These are phyloP conservation scores for Cladophialophora bantiana DNA, from an alignment of 2,329 filamentous ascomycete species.

Conservation along the genomic window DNA sequence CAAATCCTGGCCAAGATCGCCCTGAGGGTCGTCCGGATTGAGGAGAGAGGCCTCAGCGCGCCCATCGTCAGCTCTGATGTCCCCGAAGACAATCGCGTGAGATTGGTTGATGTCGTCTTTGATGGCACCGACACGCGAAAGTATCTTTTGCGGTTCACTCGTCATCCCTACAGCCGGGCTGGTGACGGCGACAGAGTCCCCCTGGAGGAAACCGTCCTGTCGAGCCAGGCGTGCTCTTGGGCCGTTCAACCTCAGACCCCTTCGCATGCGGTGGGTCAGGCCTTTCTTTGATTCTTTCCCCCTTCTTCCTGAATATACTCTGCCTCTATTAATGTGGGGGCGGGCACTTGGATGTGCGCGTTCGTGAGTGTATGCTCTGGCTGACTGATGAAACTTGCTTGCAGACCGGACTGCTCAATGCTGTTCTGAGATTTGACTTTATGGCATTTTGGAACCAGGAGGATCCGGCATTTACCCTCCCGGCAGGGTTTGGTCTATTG, in stretches of 20 bases:
- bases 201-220: constrained; percentile 6
- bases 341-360: too few relatives aligned
- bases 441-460: constrained; percentile 28
- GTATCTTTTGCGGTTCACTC: constrained; percentile 19
- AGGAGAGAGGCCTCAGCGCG: constrained; percentile 22
- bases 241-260: neutral
- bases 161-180: constrained; percentile 13
- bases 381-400: neutral
- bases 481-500: neutral
- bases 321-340: too few relatives aligned
- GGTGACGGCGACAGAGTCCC: neutral
- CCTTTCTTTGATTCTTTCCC: neutral
- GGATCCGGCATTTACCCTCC: constrained; percentile 14
- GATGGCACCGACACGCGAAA: neutral
- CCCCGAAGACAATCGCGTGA: constrained; percentile 26
- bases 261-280: constrained; percentile 18
- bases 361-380: neutral
- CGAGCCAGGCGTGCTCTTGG: constrained; percentile 16
- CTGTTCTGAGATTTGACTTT: constrained; percentile 27
- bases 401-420: constrained; percentile 12
- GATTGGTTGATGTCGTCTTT: constrained; percentile 15
- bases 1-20: constrained; percentile 28
- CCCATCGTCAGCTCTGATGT: constrained; percentile 28
- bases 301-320: neutral
- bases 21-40: constrained; percentile 23